Conservation (phyloP, 768 basidiomycete genomes). For the Exsudoporus frostii region DNA sequence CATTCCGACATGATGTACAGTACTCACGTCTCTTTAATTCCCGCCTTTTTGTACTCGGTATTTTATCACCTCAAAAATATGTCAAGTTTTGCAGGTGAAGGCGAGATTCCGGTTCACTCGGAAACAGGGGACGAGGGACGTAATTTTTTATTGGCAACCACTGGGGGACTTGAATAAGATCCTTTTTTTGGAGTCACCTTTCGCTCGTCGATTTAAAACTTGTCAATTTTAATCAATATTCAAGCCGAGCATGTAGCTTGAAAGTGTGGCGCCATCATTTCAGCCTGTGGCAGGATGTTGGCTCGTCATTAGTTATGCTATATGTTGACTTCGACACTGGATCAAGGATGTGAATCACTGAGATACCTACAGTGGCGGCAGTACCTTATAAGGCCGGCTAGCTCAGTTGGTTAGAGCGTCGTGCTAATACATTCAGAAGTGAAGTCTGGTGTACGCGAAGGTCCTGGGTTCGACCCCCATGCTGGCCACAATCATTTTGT, state of each 20-base stretch:
- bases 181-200: no score
- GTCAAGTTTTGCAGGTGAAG: neutral
- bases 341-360: neutral
- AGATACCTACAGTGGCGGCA: no score
- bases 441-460: slow-evolving; percentile 24
- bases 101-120: neutral
- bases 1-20: slow-evolving; percentile 12
- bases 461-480: slow-evolving; percentile 43
- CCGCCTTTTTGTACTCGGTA: neutral
- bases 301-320: no score
- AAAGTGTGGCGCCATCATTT: no score
- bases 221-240: no score
- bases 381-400: slow-evolving; percentile 57
- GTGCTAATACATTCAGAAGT: slow-evolving; percentile 50
- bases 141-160: neutral
- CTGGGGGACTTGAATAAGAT: no score
- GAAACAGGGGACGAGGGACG: neutral
- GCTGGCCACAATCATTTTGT: slow-evolving; percentile 29
- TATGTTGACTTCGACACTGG: no score
- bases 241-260: no score
- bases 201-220: no score
- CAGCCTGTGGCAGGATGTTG: no score
- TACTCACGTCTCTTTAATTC: slow-evolving; percentile 11
- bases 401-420: slow-evolving; percentile 94
- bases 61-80: neutral